Evolutionary conservation across 2,329 filamentous ascomycete genomes (phyloP).

Genomic region (Ceratocystis ficicola): DNA sequence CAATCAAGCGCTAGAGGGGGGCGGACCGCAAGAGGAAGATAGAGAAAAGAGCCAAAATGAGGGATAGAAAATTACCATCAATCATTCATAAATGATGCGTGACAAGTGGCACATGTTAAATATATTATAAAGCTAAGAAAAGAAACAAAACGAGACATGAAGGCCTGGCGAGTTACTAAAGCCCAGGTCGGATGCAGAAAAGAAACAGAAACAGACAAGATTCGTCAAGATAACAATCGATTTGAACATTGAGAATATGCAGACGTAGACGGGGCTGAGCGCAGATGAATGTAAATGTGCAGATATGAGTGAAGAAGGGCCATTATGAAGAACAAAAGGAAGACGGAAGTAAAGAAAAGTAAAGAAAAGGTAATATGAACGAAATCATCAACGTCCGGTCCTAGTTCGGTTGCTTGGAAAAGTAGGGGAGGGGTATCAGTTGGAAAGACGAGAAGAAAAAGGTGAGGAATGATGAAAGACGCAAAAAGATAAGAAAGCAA

Average conservation of each 20-base stretch:
- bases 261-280: background rate
- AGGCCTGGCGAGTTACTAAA: background rate
- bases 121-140: slow-evolving; percentile 1
- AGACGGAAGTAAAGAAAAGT: background rate
- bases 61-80: background rate
- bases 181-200: background rate
- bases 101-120: background rate
- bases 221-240: too few relatives aligned
- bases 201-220: background rate
- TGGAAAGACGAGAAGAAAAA: slow-evolving; percentile 5
- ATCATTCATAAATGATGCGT: slow-evolving; percentile 1
- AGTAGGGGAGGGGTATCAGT: slow-evolving; percentile 14
- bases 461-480: background rate
- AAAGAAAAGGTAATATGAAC: slow-evolving; percentile 6
- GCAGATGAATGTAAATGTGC: background rate
- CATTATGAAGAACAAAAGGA: background rate
- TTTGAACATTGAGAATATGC: background rate
- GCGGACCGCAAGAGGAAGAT: background rate
- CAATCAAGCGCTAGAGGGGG: background rate
- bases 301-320: background rate
- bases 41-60: background rate
- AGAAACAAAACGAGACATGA: background rate
- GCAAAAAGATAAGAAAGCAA: background rate
- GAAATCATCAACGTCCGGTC: slow-evolving; percentile 15
- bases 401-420: background rate